Percentiles rank a stretch among this genome's conserved stretches.
These are phyloP conservation scores for Mycena polygramma DNA, from an alignment of 768 basidiomycete species.

Conservation along the genomic window DNA sequence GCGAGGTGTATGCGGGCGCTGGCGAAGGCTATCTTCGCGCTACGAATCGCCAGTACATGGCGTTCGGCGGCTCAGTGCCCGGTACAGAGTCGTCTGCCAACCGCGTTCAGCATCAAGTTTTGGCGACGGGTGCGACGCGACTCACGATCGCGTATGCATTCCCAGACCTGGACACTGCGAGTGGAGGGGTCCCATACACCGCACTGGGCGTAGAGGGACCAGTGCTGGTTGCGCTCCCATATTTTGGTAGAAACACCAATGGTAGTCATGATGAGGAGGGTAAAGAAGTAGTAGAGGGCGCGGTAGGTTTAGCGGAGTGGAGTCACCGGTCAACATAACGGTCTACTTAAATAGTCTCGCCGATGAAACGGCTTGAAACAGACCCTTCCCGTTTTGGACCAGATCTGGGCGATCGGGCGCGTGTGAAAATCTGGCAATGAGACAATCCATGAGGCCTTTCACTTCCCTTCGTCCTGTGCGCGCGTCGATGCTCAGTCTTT, in stretches of 20 bases:
- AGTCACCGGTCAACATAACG: neutral
- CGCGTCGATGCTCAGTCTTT: constrained; percentile 22
- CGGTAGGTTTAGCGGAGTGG: neutral
- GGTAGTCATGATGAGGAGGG: constrained; percentile 19
- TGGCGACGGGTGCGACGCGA: constrained; percentile 35
- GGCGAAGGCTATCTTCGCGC: constrained; percentile 54
- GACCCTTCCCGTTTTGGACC: neutral
- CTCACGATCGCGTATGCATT: constrained; percentile 79
- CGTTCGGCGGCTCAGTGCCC: constrained; percentile 62
- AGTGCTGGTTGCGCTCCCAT: constrained; percentile 51
- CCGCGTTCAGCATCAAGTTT: constrained; percentile 18
- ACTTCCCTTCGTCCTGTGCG: constrained; percentile 2
- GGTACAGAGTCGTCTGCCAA: constrained; percentile 70
- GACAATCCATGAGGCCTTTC: neutral
- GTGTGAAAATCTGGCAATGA: neutral
- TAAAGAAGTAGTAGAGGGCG: neutral
- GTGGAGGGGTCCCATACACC: constrained; percentile 77
- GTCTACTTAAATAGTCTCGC: constrained; percentile 2
- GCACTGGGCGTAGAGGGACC: constrained; percentile 76
- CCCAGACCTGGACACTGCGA: constrained; percentile 81
- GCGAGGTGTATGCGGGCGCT: constrained; percentile 4
- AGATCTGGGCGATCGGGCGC: constrained; percentile 13
- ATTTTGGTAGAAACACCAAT: constrained; percentile 34
- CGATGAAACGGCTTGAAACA: constrained; percentile 15
- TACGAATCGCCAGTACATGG: constrained; percentile 61